Conservation (phyloP, 73 alveolate species). For the Paramecium sonneborni region DNA sequence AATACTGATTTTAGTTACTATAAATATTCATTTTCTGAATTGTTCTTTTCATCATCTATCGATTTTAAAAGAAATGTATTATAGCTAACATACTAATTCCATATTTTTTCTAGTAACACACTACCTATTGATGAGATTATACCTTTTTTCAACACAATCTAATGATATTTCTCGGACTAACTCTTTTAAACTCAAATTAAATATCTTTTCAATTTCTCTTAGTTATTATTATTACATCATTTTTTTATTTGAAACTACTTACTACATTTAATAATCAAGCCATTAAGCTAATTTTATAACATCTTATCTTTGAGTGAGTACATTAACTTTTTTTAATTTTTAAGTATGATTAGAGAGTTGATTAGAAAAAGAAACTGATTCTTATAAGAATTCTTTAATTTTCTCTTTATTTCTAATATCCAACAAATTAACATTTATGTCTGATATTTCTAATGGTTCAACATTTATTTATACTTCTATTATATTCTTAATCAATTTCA, state of each 20-base stretch:
- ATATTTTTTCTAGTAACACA: slow-evolving; percentile 33
- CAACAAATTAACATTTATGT: not conserved
- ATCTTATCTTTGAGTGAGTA: slow-evolving; percentile 4
- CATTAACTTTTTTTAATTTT: not conserved
- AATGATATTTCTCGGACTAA: slow-evolving; percentile 26
- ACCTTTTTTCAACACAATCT: slow-evolving; percentile 59
- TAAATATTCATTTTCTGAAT: not conserved
- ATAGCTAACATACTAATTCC: slow-evolving; percentile 1
- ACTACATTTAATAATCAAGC: not conserved
- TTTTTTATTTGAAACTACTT: not conserved
- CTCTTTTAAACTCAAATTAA: slow-evolving; percentile 39
- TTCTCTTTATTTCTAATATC: slow-evolving; percentile 10
- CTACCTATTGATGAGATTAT: not conserved
- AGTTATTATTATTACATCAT: not conserved
- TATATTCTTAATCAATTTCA: not conserved
- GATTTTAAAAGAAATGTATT: not conserved
- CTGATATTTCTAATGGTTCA: not conserved
- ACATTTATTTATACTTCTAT: not conserved
- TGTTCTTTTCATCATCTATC: not conserved
- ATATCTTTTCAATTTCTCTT: slow-evolving; percentile 12
- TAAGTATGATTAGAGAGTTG: not conserved
- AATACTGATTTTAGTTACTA: not conserved
- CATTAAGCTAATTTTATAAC: slow-evolving; percentile 47
- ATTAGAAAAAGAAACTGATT: slow-evolving; percentile 15
- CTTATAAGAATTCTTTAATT: not conserved